Evolutionary conservation across 176 grass and related monocot genomes (phyloP).

Genomic region (Oryza meyeriana): DNA sequence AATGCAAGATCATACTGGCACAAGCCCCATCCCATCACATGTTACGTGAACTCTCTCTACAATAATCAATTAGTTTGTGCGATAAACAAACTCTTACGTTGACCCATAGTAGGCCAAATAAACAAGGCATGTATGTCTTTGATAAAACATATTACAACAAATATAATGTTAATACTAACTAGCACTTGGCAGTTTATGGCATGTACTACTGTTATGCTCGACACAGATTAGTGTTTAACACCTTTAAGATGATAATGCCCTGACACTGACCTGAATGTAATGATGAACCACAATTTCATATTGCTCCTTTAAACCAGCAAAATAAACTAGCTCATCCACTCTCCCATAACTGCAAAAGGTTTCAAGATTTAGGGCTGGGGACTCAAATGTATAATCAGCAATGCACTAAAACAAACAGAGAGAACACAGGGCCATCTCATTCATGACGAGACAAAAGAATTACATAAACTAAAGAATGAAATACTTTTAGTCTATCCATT

Average conservation of each 20-base stretch:
- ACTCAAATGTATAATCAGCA: not conserved
- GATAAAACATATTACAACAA: slow-evolving; percentile 2
- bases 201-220: not conserved
- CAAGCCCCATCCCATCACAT: not conserved
- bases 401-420: not conserved
- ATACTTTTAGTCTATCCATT: not conserved
- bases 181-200: not conserved
- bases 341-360: slow-evolving; percentile 78
- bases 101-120: not conserved
- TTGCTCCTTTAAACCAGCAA: slow-evolving; percentile 91
- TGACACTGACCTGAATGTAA: slow-evolving; percentile 82
- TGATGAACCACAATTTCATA: slow-evolving; percentile 96
- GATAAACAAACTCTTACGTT: not conserved
- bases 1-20: not conserved
- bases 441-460: slow-evolving; percentile 1
- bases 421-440: not conserved
- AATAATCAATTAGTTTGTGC: slow-evolving; percentile 4
- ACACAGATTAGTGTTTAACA: not conserved
- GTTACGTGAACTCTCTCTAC: slow-evolving; percentile 1
- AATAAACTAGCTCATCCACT: slow-evolving; percentile 90
- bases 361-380: not conserved
- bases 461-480: slow-evolving; percentile 1
- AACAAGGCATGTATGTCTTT: not conserved
- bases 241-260: not conserved
- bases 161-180: not conserved